Base-by-base conservation (phyloP, 495 filamentous ascomycete genomes). In the Neurospora sp. region DNA sequence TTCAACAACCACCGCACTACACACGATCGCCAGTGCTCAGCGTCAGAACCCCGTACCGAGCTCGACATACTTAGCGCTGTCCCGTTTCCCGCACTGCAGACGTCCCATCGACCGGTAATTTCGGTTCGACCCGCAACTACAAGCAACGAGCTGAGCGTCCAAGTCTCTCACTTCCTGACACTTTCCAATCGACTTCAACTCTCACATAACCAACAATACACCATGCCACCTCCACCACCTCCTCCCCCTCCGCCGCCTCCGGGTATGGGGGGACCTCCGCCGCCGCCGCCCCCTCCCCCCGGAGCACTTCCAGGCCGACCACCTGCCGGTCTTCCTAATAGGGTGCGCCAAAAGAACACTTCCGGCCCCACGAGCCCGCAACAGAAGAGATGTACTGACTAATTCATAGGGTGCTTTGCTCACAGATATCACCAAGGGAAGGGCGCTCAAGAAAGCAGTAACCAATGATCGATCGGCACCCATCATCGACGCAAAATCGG, bases 391-490 rank as follows among this genome's bases (percentile, higher is more conserved):
- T 4, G 37, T 73, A 74, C 85, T 87, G 82, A 84, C 79, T 46
- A 71, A 61, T 59, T 53, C 20, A 66, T 78, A 98, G 95, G 91
- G 92, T 75, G 94, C 94, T 31, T 86, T 99, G n/a, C 88, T 98
- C 37, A 85, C 86, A 76, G 95, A 98, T 83, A 99, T 99, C 75
- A 84, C 85, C 69, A 97, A 97, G 85, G 96, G 96, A 46, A 85
- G 85, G 74, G 79, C 82, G 61, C 85, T 99, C 59, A 97, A 92
- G 85, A 97, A 97, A 83, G 83, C 94, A 12, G 92, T 94, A 38
- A 96, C 94, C 73, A 98, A 99, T 81, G 96, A 99, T 83, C 89
- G 96, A 82, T 98, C 94, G 48, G 94, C 93, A 18, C 96, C 96
- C 2, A 73, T 86, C 71, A 81, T 98, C 69, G 87, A 81, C 18